phyloP scores from a whole-genome alignment of 768 basidiomycete genomes.

The Exsudoporus frostii region DNA sequence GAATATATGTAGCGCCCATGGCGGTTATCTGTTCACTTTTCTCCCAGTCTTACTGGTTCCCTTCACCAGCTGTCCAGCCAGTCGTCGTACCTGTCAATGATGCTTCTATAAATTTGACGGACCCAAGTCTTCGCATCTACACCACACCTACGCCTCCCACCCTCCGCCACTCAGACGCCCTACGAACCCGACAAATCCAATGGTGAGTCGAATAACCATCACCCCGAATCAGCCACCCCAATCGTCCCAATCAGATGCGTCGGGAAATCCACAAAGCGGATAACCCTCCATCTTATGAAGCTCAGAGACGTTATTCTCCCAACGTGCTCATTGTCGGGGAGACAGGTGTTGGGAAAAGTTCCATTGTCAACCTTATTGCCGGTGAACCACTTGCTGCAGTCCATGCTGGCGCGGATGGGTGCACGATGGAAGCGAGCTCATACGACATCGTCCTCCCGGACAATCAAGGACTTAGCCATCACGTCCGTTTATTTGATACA shows the following conservation, averaged over 20 bases:
- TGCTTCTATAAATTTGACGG: constrained; percentile 18
- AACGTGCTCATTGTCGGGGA: constrained; percentile 38
- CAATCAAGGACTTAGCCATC: constrained; percentile 12
- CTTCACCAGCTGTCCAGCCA: background rate
- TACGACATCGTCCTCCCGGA: constrained; percentile 27
- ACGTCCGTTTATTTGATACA: constrained; percentile 34
- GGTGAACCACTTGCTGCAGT: constrained; percentile 24
- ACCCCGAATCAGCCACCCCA: background rate
- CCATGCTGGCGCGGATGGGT: constrained; percentile 32
- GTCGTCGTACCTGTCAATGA: background rate
- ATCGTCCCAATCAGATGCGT: constrained; percentile 9
- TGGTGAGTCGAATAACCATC: constrained; percentile 10
- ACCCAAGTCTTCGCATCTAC: background rate
- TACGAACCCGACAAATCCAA: background rate
- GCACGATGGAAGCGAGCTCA: constrained; percentile 31
- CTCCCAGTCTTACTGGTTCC: background rate
- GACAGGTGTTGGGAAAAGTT: constrained; percentile 38
- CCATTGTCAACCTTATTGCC: constrained; percentile 39
- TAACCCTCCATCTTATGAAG: constrained; percentile 19
- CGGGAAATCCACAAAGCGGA: constrained; percentile 7
- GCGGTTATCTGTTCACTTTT: background rate
- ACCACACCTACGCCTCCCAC: background rate
- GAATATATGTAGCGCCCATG: constrained; percentile 15
- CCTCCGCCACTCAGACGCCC: background rate
- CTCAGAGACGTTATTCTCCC: constrained; percentile 25